phyloP scores from a whole-genome alignment of 495 filamentous ascomycete genomes.

The Lasiosphaeria hispida region DNA sequence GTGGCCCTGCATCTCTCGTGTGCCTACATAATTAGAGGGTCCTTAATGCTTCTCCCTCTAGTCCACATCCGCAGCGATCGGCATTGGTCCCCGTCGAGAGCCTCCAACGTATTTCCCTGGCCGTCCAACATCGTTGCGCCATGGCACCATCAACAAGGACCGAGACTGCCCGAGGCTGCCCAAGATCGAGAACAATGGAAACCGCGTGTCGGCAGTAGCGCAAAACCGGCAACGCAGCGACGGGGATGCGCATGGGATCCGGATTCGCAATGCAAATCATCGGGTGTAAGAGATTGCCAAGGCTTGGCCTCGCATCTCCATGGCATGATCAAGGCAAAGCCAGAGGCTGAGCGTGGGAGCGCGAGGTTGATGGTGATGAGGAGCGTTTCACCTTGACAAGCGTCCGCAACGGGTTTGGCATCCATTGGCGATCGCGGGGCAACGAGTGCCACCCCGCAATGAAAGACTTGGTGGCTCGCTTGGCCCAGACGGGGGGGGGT shows the following conservation, averaged over 20 bases:
- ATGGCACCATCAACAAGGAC: not conserved
- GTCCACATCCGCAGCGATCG: too few species aligned
- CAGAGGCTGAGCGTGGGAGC: not conserved
- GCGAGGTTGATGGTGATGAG: constrained; percentile 12
- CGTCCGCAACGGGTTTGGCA: constrained; percentile 7
- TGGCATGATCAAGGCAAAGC: not conserved
- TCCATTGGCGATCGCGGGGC: constrained; percentile 17
- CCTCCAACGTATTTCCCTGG: not conserved
- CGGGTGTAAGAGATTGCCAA: constrained; percentile 13
- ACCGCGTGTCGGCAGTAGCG: not conserved
- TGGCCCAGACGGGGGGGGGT: not conserved
- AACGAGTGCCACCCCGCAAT: not conserved
- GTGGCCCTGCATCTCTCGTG: too few species aligned
- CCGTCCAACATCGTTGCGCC: not conserved
- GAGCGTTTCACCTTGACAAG: constrained; percentile 30
- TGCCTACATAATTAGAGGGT: too few species aligned
- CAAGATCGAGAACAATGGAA: not conserved
- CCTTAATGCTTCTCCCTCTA: too few species aligned
- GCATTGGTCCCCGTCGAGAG: not conserved
- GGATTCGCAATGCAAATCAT: constrained; percentile 8
- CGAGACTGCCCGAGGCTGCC: not conserved
- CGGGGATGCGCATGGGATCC: constrained; percentile 1
- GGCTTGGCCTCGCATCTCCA: constrained; percentile 3
- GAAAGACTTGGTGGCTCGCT: not conserved
- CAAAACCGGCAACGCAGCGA: not conserved